phyloP scores from a whole-genome alignment of 225 moss, liverwort and hornwort species.

The Polytrichum commune region DNA sequence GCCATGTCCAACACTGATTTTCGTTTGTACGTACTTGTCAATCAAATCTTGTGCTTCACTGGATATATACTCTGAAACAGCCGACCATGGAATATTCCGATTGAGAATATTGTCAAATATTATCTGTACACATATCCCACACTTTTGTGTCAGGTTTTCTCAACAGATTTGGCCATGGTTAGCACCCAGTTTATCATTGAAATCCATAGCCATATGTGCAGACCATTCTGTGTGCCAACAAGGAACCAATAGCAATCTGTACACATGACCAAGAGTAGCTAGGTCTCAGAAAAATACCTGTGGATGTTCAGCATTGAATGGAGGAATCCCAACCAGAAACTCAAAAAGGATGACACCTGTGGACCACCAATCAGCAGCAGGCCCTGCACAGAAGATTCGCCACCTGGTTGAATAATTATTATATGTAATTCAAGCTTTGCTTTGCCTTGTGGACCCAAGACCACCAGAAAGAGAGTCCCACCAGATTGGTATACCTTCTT shows the following conservation, averaged over 20 bases:
- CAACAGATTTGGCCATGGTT: conserved; percentile 6
- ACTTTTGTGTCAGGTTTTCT: background rate
- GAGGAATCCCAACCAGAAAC: conserved; percentile 59
- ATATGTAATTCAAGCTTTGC: no score
- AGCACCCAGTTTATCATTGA: no score
- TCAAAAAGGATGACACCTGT: conserved; percentile 61
- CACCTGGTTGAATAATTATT: background rate
- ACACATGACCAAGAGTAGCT: no score
- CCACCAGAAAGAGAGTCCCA: no score
- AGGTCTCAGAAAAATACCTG: conserved; percentile 31
- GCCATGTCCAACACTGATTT: background rate
- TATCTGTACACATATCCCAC: conserved; percentile 19
- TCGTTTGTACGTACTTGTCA: conserved; percentile 31
- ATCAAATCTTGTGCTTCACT: conserved; percentile 61
- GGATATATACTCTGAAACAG: conserved; percentile 45
- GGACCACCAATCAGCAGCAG: conserved; percentile 19
- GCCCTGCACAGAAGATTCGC: conserved; percentile 27
- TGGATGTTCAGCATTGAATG: conserved; percentile 67
- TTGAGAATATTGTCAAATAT: conserved; percentile 76
- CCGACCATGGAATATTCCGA: conserved; percentile 57
- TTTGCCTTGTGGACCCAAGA: no score
- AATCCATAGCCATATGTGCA: no score
- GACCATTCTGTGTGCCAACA: no score
- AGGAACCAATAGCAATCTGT: no score
- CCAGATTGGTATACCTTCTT: no score